A percentile compares a stretch with the other conserved stretches of the same genome.
Conservation (phyloP, 139 green algal species). For the Picochlorum costavermella region DNA sequence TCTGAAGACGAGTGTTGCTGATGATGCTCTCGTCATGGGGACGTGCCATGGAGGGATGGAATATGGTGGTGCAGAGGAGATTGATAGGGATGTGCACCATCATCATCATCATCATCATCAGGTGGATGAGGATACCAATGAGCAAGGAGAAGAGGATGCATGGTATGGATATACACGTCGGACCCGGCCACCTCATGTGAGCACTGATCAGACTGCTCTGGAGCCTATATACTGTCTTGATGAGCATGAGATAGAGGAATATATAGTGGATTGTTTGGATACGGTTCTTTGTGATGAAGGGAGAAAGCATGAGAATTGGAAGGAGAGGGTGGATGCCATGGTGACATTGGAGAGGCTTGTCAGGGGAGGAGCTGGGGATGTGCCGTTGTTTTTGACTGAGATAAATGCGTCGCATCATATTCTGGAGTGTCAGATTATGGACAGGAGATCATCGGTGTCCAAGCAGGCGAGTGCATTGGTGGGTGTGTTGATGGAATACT, state of each 20-base stretch:
- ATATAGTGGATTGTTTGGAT: constrained; percentile 12
- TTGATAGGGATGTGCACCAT: too few relatives aligned
- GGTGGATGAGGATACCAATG: constrained; percentile 15
- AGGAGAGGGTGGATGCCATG: constrained; percentile 45
- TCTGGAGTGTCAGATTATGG: constrained; percentile 35
- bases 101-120: too few relatives aligned
- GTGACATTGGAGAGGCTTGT: constrained; percentile 58
- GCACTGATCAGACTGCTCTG: background rate
- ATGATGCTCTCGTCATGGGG: too few relatives aligned
- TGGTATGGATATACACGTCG: too few relatives aligned
- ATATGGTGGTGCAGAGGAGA: too few relatives aligned
- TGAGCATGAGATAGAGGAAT: constrained; percentile 5
- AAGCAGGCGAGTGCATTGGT: constrained; percentile 58
- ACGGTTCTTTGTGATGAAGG: background rate
- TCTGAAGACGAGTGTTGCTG: too few relatives aligned
- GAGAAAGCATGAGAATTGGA: constrained; percentile 15
- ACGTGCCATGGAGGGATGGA: too few relatives aligned
- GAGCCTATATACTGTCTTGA: background rate
- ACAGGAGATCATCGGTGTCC: constrained; percentile 52
- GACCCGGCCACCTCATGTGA: background rate
- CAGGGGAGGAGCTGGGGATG: constrained; percentile 36
- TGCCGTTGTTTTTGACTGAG: constrained; percentile 36
- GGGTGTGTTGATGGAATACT: constrained; percentile 35
- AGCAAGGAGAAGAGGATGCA: too few relatives aligned
- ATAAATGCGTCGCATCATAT: background rate